Conservation (phyloP, 805 yeast species). For the Nakazawaea peltata region DNA sequence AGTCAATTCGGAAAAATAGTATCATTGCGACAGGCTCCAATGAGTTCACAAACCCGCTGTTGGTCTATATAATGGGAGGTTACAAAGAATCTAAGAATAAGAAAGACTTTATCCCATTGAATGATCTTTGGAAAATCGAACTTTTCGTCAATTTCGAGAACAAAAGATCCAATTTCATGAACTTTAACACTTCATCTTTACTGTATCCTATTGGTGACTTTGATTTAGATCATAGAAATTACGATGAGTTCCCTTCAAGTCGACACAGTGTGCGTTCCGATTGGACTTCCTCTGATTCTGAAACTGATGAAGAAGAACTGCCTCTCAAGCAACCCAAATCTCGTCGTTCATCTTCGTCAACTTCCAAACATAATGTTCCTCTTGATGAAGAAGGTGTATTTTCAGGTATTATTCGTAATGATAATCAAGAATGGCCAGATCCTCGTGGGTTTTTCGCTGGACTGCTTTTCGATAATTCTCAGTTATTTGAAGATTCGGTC, state of each 20-base stretch:
- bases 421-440: conserved; percentile 11
- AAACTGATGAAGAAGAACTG: conserved; percentile 10
- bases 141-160: conserved; percentile 27
- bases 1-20: neutral
- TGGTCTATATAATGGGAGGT: conserved; percentile 41
- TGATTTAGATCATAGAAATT: conserved; percentile 10
- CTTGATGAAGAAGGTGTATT: conserved; percentile 9
- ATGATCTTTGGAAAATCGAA: conserved; percentile 34
- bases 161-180: conserved; percentile 21
- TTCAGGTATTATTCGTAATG: conserved; percentile 17
- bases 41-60: conserved; percentile 20
- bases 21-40: too few species aligned
- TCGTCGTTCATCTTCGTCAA: conserved; percentile 5
- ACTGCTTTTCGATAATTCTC: conserved; percentile 6
- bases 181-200: conserved; percentile 21
- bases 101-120: conserved; percentile 23
- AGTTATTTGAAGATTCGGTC: neutral
- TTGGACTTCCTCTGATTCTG: conserved; percentile 8
- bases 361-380: neutral
- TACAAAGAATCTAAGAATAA: conserved; percentile 23
- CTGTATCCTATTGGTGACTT: conserved; percentile 23
- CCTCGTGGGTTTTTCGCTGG: conserved; percentile 12
- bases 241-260: conserved; percentile 8
- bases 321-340: neutral
- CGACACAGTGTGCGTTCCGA: conserved; percentile 5